Base-by-base conservation (phyloP, 306 rosid species). In the Acacia acuminata region DNA sequence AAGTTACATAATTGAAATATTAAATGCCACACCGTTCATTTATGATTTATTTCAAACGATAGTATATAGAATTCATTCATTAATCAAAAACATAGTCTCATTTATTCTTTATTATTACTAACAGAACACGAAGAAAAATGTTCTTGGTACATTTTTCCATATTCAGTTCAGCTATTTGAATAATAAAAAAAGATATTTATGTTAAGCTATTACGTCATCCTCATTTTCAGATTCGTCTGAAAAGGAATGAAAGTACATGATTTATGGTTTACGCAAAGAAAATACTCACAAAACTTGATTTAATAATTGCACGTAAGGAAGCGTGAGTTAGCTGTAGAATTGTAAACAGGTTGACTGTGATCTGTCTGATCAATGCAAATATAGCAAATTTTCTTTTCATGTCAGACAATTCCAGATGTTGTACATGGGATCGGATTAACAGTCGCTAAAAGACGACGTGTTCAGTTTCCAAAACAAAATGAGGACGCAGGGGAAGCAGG, bases 391-490 rank as follows among this genome's bases (percentile, higher is more conserved):
- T 75, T 76, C 51, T 71, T 45, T 45, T 79, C 63, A 73, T 17
- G 78, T 81, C 67, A 83, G 73, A 75, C 81, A 34, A 87, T 82
- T 42, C 2, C 25, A 77, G 10, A 71, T 73, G 40, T 36, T 71
- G 34, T 19, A 45, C 53, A 78, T 44, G 44, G 44, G 56, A 71
- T 67, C 32, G 45, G 32, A 68, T 14, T 77, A 78, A 78, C 56
- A 75, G 60, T 65, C 68, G 50, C 79, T 27, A 58, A 44, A 69
- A 60, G 22, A 50, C 82, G 63, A 63, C 50, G n/a, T 44, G 83
- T 79, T 79, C 81, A 68, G 67, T 38, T 79, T 53, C 73, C 68
- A 75, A 50, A 75, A 68, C 81, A 84, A 75, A 79, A 84, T 20
- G 53, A 73, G 45, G 80, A 14, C 34, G 51, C 77, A 45, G 73